These are phyloP conservation scores for Hemisphaericaspora nanyangensis DNA, from an alignment of 805 yeast genomes.

Conservation along the genomic window DNA sequence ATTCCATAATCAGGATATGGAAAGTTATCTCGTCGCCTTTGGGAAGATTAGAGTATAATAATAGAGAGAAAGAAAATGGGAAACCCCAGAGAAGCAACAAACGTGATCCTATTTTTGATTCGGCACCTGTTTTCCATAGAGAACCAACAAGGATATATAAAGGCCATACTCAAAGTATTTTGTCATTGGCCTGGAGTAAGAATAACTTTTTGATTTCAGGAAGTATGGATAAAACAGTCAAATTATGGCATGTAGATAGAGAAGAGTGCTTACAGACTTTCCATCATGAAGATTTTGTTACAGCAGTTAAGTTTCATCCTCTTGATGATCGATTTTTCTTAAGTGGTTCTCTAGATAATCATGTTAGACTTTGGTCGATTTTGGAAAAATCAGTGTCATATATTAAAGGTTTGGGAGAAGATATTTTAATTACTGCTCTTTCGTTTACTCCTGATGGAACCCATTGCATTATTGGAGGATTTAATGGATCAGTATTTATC, in stretches of 20 bases:
- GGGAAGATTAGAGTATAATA: slow-evolving; percentile 50
- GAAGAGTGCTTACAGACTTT: slow-evolving; percentile 59
- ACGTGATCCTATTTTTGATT: slow-evolving; percentile 22
- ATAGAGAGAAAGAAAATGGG: slow-evolving; percentile 16
- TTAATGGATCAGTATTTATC: slow-evolving; percentile 62
- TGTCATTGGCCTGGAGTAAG: slow-evolving; percentile 85
- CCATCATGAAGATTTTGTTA: slow-evolving; percentile 75
- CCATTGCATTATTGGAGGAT: slow-evolving; percentile 67
- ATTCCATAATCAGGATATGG: slow-evolving; percentile 67
- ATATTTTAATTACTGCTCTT: slow-evolving; percentile 70
- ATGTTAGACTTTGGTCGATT: slow-evolving; percentile 79
- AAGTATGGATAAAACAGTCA: slow-evolving; percentile 80
- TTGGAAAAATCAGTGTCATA: slow-evolving; percentile 65
- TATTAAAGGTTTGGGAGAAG: slow-evolving; percentile 48
- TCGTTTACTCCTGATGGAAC: slow-evolving; percentile 66
- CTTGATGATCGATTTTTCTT: slow-evolving; percentile 82
- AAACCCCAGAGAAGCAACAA: slow-evolving; percentile 6
- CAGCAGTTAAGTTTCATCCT: slow-evolving; percentile 77
- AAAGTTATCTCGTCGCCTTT: slow-evolving; percentile 71
- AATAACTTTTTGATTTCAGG: slow-evolving; percentile 77
- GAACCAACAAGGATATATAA: slow-evolving; percentile 55
- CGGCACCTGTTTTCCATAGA: slow-evolving; percentile 78
- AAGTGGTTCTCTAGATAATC: slow-evolving; percentile 76
- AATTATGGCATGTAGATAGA: slow-evolving; percentile 81
- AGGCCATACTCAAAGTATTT: slow-evolving; percentile 68